phyloP scores from a whole-genome alignment of 768 basidiomycete genomes.

The Boletus tomentosulus region DNA sequence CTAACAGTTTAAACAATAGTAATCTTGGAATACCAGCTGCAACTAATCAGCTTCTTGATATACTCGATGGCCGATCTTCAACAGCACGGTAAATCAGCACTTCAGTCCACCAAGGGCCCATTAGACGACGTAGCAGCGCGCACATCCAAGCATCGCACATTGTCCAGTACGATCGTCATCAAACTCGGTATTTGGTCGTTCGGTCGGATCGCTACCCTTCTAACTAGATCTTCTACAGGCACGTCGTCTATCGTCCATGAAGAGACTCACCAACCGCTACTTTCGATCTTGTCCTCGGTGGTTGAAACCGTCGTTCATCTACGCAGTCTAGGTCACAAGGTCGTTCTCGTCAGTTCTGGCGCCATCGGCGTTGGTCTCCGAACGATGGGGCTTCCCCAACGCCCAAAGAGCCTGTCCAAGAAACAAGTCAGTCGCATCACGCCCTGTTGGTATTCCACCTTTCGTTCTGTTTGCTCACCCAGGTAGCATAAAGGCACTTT shows the following conservation, averaged over 20 bases:
- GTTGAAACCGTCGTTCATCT: constrained; percentile 87
- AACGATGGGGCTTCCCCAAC: constrained; percentile 78
- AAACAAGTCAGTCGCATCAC: constrained; percentile 69
- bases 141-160: constrained; percentile 19
- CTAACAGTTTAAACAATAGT: no score
- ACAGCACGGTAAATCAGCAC: constrained; percentile 5
- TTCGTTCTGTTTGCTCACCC: constrained; percentile 12
- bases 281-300: constrained; percentile 86
- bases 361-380: constrained; percentile 96
- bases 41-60: not conserved
- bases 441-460: not conserved
- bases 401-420: constrained; percentile 80
- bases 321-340: constrained; percentile 79
- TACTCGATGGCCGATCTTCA: constrained; percentile 12
- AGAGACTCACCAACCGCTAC: constrained; percentile 84
- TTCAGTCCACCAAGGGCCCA: not conserved
- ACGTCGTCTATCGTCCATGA: constrained; percentile 97
- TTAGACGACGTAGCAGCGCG: constrained; percentile 15
- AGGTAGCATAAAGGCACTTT: constrained; percentile 67
- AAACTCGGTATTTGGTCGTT: constrained; percentile 63
- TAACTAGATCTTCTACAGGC: constrained; percentile 38
- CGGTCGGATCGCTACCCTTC: not conserved
- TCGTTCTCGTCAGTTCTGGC: constrained; percentile 93
- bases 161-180: constrained; percentile 72
- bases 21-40: no score